Evolutionary conservation across 192 early-diverging fungal species (phyloP), one percentile per base, ranked within the genome.

Genomic region (Coemansia sp.): DNA sequence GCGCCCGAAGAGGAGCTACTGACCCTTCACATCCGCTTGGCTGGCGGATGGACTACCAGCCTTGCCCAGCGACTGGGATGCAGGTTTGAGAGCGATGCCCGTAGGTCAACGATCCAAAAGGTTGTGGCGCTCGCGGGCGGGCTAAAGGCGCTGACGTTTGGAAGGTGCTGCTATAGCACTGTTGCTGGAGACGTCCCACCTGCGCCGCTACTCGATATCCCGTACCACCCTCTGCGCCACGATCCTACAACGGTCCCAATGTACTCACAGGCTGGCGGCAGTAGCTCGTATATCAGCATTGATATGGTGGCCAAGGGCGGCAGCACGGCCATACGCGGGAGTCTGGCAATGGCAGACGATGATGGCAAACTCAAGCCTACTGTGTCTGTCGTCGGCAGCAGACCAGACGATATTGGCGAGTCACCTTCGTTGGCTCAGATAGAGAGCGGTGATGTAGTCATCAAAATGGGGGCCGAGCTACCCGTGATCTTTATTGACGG

Each of bases 1-100:
- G 81, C 86, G 2, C 86, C 91, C 21, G 92, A 94, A 69, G 92
- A 94, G 60, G 87, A 89, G 23, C 83, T 86, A 39, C 79, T 92
- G 24, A 87, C 88, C 18, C 62, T 94, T 2, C 92, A 94, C 82
- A 87, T 93, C 60, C 88, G 91, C 51, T 63, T 92, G n/a, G 79
- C 83, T 31, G 90, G 90, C 23, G 87, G 89, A 70, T 93, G 90
- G 87, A 91, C 92, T 7, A 82, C 76, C 63, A 71, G 70, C 35
- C 68, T 88, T 9, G 84, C 87, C 14, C 75, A 86, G 60, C 82
- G 85, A 10, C 83, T 93, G 5, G 90, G 90, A 31, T 91, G 89
- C 77, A 74, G 87, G 35, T 67, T 79, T 53, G 78, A 83, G 16
- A 53, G 37, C 24, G 67, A 81, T 23, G 43, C 58, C 9, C 69